These are phyloP conservation scores for Pseudocercospora eumusae DNA, from an alignment of 2,329 filamentous ascomycete genomes.

Conservation along the genomic window DNA sequence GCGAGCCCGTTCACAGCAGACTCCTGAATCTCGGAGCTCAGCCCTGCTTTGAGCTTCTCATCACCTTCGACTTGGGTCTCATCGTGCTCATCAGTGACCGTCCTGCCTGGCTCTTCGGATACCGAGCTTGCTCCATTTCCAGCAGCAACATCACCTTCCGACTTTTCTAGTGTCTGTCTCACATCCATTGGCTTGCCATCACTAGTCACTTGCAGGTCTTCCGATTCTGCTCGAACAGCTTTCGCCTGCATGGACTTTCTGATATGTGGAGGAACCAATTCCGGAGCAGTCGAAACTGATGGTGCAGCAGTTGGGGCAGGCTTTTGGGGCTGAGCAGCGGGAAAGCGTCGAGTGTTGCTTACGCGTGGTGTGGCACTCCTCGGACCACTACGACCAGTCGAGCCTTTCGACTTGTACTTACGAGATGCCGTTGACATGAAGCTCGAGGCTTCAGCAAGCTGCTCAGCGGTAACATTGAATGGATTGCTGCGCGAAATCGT, in stretches of 20 bases:
- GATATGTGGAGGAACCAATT: constrained; percentile 15
- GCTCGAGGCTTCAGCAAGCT: constrained; percentile 17
- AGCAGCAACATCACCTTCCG: background rate
- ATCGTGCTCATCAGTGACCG: background rate
- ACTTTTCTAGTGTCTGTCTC: background rate
- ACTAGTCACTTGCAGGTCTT: background rate
- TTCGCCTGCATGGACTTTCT: constrained; percentile 11
- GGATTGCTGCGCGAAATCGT: constrained; percentile 7
- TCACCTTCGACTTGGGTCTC: background rate
- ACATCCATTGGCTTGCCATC: background rate
- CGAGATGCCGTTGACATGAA: constrained; percentile 13
- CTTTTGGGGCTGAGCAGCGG: background rate
- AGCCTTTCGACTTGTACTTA: background rate
- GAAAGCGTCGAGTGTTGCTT: background rate
- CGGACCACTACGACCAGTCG: background rate
- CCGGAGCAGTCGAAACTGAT: background rate
- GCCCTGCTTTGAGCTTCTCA: background rate
- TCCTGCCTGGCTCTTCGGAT: background rate
- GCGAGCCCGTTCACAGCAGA: background rate
- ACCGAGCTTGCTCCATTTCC: background rate
- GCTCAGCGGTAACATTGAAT: constrained; percentile 13
- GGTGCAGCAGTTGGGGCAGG: background rate
- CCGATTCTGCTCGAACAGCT: background rate
- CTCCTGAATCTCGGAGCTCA: background rate
- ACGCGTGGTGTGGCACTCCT: constrained; percentile 7